These are phyloP conservation scores for Sclerotinia minor DNA, from an alignment of 2,329 filamentous ascomycete genomes.

Conservation along the genomic window DNA sequence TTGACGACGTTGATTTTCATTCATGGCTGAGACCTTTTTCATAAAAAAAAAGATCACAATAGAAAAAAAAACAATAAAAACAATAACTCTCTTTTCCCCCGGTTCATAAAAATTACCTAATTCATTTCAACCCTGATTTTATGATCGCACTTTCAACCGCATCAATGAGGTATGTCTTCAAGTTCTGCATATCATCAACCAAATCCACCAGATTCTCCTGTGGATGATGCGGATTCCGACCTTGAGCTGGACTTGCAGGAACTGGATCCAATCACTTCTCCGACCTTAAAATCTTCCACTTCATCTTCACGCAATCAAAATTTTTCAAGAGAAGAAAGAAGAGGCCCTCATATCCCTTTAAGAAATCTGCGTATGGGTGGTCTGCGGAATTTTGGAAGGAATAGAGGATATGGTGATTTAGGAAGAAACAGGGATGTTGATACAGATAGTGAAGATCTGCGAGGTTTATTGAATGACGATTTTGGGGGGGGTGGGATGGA, in stretches of 20 bases:
- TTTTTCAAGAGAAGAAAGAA: constrained; percentile 37
- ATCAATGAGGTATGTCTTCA: constrained; percentile 44
- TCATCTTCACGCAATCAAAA: constrained; percentile 36
- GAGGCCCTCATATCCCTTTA: constrained; percentile 60
- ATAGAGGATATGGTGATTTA: constrained; percentile 60
- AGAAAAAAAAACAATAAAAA: neutral
- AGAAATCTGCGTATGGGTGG: constrained; percentile 68
- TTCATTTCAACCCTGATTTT: neutral
- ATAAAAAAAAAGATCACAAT: neutral
- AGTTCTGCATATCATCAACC: constrained; percentile 39
- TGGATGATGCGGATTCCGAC: constrained; percentile 73
- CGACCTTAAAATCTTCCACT: constrained; percentile 33
- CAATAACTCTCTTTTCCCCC: neutral
- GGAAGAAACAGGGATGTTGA: constrained; percentile 52
- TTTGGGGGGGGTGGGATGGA: constrained; percentile 50
- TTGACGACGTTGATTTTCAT: constrained; percentile 5
- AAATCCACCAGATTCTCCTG: constrained; percentile 58
- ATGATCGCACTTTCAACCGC: constrained; percentile 31
- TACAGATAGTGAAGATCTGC: constrained; percentile 64
- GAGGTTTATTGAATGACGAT: constrained; percentile 65
- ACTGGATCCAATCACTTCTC: constrained; percentile 61
- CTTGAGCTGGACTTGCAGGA: constrained; percentile 77
- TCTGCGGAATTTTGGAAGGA: constrained; percentile 52
- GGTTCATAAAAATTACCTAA: neutral
- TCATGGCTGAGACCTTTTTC: constrained; percentile 4